Percentiles rank a stretch among this genome's conserved stretches.
Evolutionary conservation across 2,329 filamentous ascomycete species (phyloP).

Genomic region (Zalaria sp.): DNA sequence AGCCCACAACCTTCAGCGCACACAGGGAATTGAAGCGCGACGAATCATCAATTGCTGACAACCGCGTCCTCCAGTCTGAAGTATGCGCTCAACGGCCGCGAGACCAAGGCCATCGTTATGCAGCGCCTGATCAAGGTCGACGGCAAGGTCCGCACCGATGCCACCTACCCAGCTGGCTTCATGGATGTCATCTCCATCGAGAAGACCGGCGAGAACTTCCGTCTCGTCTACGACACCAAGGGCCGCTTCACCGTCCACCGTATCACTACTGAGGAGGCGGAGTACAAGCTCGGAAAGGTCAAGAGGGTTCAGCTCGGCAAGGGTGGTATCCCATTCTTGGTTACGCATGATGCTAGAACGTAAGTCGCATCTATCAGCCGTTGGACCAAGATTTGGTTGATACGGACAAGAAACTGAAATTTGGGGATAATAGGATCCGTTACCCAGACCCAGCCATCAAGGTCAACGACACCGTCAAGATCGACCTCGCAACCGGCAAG

Average conservation of each 20-base stretch:
- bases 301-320: constrained; percentile 98
- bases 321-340: constrained; percentile 99
- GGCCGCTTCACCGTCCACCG: constrained; percentile 99
- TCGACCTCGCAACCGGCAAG: constrained; percentile 86
- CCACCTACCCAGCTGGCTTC: constrained; percentile 93
- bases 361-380: constrained; percentile 99
- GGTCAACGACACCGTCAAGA: constrained; percentile 99
- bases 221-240: constrained; percentile 99
- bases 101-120: constrained; percentile 97
- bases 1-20: constrained; percentile 15
- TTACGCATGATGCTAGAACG: constrained; percentile 99
- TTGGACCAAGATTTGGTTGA: constrained; percentile 98
- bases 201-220: constrained; percentile 99
- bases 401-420: constrained; percentile 27
- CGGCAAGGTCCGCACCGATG: constrained; percentile 97
- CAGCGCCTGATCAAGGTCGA: constrained; percentile 99
- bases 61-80: constrained; percentile 33
- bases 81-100: constrained; percentile 98
- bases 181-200: constrained; percentile 99
- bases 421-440: constrained; percentile 14
- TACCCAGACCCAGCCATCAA: constrained; percentile 88
- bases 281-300: constrained; percentile 99
- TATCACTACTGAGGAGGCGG: constrained; percentile 95
- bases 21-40: constrained; percentile 8
- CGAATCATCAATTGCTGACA: neutral